Evolutionary conservation across 345 rosid species (phyloP), one percentile per base, ranked within the genome.

Genomic region (Sonneratia alba): DNA sequence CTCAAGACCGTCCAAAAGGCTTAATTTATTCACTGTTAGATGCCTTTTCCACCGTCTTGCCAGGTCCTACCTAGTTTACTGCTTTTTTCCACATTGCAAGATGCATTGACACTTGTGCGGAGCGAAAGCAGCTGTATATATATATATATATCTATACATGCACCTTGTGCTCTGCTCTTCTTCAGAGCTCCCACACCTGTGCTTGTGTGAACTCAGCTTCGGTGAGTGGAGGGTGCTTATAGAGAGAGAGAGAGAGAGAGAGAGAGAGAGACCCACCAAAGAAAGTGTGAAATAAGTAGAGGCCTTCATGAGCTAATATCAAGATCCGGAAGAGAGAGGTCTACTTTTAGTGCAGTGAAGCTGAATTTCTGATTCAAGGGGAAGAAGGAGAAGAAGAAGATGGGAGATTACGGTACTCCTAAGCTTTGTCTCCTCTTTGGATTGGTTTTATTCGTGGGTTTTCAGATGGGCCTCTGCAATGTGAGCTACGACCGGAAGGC

Each of bases 401-500:
- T 92, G 99, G 85, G 77, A 66, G 70, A 77, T 77, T 56, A 37
- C 70, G 77, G 81, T 43, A 69, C 73, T 78, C 73, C 78, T 45
- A 79, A 80, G 80, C 37, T 90, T 76, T 47, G 79, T 37, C 51
- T 77, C 74, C 80, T 85, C 77, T 21, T 85, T 1, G 82, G 79
- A 49, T 75, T 85, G 78, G 77, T 81, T 67, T 65, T 83, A 74
- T 70, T 81, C 57, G 72, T 89, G 74, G 86, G 82, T 27, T 70
- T 75, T 82, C 81, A 83, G 71, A 53, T 83, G 71, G 80, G 87
- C 59, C 87, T 86, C 43, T 83, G 94, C 40, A 80, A 68, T 4
- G 98, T 93, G 63, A 84, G 87, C n/a, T 91, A 95, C 71, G 98
- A 93, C 81, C 84, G 92, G 71, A 93, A 89, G 87, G 88, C 98